phyloP scores from a whole-genome alignment of 768 basidiomycete species.

The Lentinus brumalis region DNA sequence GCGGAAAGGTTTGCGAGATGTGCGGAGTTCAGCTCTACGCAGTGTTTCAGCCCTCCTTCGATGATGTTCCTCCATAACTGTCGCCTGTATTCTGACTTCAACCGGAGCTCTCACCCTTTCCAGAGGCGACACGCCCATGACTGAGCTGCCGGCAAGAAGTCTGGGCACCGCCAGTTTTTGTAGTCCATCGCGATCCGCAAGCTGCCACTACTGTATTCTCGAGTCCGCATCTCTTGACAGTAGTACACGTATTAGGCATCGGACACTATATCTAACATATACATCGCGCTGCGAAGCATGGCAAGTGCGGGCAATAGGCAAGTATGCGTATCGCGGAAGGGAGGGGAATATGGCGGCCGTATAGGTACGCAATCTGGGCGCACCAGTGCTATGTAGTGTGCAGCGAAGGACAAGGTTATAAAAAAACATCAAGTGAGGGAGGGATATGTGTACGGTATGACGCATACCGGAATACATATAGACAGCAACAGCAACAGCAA shows the following conservation, averaged over 20 bases:
- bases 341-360: not conserved
- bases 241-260: not conserved
- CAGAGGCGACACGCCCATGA: not conserved
- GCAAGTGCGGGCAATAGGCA: not conserved
- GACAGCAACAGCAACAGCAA: too few relatives aligned
- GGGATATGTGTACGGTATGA: not conserved
- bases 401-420: constrained; percentile 14
- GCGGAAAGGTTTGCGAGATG: not conserved
- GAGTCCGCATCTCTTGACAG: too few relatives aligned
- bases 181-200: too few relatives aligned
- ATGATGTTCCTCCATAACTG: not conserved
- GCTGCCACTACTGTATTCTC: too few relatives aligned
- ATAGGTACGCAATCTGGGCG: not conserved
- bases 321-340: not conserved
- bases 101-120: not conserved
- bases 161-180: too few relatives aligned
- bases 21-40: not conserved
- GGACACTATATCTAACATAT: not conserved
- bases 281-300: constrained; percentile 2
- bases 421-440: constrained; percentile 8
- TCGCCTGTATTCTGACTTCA: not conserved
- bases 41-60: not conserved
- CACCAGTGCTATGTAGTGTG: not conserved
- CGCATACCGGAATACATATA: not conserved
- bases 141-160: too few relatives aligned